Conservation (phyloP, 2,329 filamentous ascomycete genomes). For the Verticillium tricorpus region DNA sequence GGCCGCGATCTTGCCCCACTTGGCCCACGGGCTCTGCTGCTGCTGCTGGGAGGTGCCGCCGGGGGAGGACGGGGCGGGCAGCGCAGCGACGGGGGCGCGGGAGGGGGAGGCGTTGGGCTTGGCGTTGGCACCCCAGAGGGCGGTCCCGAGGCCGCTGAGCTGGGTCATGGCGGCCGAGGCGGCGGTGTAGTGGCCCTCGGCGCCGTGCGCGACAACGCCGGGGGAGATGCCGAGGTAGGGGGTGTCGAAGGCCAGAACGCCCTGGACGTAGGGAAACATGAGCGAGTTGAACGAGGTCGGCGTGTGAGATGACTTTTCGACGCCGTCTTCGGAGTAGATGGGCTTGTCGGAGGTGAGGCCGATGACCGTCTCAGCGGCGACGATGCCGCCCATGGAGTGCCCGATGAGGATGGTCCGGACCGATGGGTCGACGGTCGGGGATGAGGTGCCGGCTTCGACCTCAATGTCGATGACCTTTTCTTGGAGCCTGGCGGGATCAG, state of each 20-base stretch:
- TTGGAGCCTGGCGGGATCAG: slow-evolving; percentile 57
- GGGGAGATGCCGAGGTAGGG: slow-evolving; percentile 82
- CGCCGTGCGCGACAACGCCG: slow-evolving; percentile 78
- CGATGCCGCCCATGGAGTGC: slow-evolving; percentile 91
- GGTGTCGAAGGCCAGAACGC: slow-evolving; percentile 89
- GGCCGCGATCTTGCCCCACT: slow-evolving; percentile 82
- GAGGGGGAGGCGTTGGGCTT: slow-evolving; percentile 18
- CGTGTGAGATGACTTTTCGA: slow-evolving; percentile 26
- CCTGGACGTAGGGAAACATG: slow-evolving; percentile 93
- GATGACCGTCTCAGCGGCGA: slow-evolving; percentile 83
- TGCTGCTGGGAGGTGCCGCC: slow-evolving; percentile 30
- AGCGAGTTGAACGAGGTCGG: slow-evolving; percentile 49
- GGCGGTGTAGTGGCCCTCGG: slow-evolving; percentile 80
- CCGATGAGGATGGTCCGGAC: slow-evolving; percentile 79
- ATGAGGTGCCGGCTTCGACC: slow-evolving; percentile 73
- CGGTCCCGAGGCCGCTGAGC: slow-evolving; percentile 60
- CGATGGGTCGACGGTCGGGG: slow-evolving; percentile 80
- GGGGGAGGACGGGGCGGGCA: slow-evolving; percentile 23
- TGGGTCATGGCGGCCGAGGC: slow-evolving; percentile 65
- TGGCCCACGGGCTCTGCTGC: slow-evolving; percentile 55
- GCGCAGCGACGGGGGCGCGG: slow-evolving; percentile 26
- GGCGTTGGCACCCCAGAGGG: slow-evolving; percentile 56
- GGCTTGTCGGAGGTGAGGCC: slow-evolving; percentile 57
- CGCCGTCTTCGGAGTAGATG: slow-evolving; percentile 42
- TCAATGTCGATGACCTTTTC: slow-evolving; percentile 94